These are phyloP conservation scores for Gloeostereum incarnatum DNA, from an alignment of 768 basidiomycete species.

Conservation along the genomic window DNA sequence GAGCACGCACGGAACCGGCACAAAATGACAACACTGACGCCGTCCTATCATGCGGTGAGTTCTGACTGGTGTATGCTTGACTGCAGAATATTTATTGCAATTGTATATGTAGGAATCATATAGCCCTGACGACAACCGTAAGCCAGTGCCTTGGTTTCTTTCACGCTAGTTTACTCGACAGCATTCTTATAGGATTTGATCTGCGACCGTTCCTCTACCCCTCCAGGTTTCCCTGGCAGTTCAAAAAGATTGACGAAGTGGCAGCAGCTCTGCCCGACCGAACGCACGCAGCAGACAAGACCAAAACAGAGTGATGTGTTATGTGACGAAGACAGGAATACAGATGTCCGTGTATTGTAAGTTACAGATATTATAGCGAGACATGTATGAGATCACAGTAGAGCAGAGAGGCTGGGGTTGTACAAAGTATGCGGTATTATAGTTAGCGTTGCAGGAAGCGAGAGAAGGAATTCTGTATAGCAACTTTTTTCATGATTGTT, in stretches of 20 bases:
- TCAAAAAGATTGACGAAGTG: slow-evolving; percentile 87
- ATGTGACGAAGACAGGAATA: too few relatives aligned
- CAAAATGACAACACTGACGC: slow-evolving; percentile 97
- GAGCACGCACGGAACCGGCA: slow-evolving; percentile 95
- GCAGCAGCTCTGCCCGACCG: slow-evolving; percentile 71
- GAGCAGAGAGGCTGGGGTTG: too few relatives aligned
- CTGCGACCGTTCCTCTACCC: slow-evolving; percentile 95
- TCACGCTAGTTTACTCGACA: slow-evolving; percentile 10
- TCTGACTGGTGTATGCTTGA: slow-evolving; percentile 2
- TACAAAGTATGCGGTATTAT: too few relatives aligned
- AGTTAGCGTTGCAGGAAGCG: slow-evolving; percentile 68
- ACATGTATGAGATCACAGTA: too few relatives aligned
- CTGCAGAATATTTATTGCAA: background rate
- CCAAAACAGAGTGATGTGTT: slow-evolving; percentile 35
- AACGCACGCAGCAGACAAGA: slow-evolving; percentile 32
- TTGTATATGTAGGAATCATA: slow-evolving; percentile 67
- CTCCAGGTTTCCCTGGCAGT: slow-evolving; percentile 93
- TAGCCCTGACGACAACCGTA: slow-evolving; percentile 94
- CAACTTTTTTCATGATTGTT: slow-evolving; percentile 88
- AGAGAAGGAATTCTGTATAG: slow-evolving; percentile 66
- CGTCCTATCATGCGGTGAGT: slow-evolving; percentile 87
- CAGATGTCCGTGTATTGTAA: too few relatives aligned
- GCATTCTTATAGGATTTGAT: slow-evolving; percentile 66
- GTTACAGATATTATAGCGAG: too few relatives aligned
- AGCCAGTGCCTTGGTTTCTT: slow-evolving; percentile 15